Base-by-base conservation (phyloP, 495 filamentous ascomycete genomes). In the Lasiosphaeria miniovina region DNA sequence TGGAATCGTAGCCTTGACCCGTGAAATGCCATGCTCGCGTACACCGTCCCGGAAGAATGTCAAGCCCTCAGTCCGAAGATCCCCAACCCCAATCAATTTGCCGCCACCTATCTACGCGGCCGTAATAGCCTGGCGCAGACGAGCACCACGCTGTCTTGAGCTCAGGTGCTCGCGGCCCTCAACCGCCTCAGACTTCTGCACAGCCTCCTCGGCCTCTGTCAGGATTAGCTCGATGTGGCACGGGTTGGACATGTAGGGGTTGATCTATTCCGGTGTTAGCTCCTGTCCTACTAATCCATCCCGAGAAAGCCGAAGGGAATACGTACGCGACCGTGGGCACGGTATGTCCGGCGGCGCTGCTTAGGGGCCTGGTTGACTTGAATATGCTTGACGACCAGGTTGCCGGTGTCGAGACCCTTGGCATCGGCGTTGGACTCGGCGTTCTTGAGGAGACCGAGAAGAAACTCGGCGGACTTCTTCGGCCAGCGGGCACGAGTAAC, bases 221-320 rank as follows among this genome's bases (percentile, higher is more conserved):
- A 99, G 86, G 87, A 99, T 98, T 60, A 98, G 81, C 83, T 99
- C 94, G 80, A 99, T 94, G 84, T 99, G 94, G 88, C 92, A 99
- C 62, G 94, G 94, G 85, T 96, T 95, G 58, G 91, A 96, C 95
- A 98, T 97, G 85, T 97, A 97, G 57, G 92, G 93, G 85, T 96
- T 97, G 83, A 98, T 98, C 92, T 96, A 72, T 58, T 15, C 50
- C 4, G 32, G 33, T 41, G 62, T 79, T 69, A 77, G 72, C 51
- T 14, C 31, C 46, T 32, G 24, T 5, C 34, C 5, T 57, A 50
- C 17, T 54, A 48, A 48, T 55, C 54, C 36, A 43, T 36, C 33
- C 63, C 51, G 56, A 63, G 32, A 31, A 36, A 5, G 43, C 10
- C 4, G 35, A 41, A 46, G 43, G 49, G 48, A 49, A 33, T 65